phyloP scores from a whole-genome alignment of 129 eudicot genomes.

The Silybum marianum region DNA sequence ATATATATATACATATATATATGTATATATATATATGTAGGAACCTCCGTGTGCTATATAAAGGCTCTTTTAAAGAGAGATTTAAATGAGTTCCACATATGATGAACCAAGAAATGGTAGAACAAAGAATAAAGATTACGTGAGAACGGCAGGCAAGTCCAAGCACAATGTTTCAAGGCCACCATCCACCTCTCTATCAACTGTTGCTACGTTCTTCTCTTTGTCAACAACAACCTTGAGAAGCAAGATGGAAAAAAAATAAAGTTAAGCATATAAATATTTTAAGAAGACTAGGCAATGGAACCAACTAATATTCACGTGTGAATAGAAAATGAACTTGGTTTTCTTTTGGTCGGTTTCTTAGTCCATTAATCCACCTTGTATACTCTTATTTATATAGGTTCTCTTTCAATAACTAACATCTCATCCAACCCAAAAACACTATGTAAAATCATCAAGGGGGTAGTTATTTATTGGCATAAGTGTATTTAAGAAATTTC shows the following conservation, averaged over 20 bases:
- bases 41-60: not conserved
- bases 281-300: not conserved
- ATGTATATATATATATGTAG: not conserved
- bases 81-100: not conserved
- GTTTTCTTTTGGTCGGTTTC: no score
- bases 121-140: slow-evolving; percentile 46
- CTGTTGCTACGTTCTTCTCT: slow-evolving; percentile 73
- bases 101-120: not conserved
- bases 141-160: slow-evolving; percentile 88
- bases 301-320: not conserved
- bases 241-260: not conserved
- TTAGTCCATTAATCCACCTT: no score
- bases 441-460: no score
- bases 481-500: no score
- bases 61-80: not conserved
- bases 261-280: not conserved
- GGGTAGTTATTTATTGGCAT: no score
- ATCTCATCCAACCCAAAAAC: no score
- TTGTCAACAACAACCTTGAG: slow-evolving; percentile 81
- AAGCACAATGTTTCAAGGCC: slow-evolving; percentile 85
- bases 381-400: not conserved
- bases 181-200: slow-evolving; percentile 97
- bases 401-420: no score
- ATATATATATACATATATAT: no score
- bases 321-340: no score